Base-by-base conservation (phyloP, 331 rosid species). In the Quercus lobata region DNA sequence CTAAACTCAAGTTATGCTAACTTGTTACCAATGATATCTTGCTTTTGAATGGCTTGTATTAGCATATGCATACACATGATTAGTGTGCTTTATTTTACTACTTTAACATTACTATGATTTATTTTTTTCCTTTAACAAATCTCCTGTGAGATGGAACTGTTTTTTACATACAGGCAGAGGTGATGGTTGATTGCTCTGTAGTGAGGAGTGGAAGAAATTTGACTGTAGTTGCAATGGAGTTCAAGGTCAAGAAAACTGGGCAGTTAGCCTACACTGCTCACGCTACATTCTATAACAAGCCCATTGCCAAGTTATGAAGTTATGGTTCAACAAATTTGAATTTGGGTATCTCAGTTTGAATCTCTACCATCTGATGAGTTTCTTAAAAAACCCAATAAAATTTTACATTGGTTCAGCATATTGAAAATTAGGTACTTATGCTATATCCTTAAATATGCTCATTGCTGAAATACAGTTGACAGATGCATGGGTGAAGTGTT, bases 141-240 rank as follows among this genome's bases (percentile, higher is more conserved):
- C 37, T 18, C 7, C 53, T 17, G 19, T 63, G 24, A 29, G 24
- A 14, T 65, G 37, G 22, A 11, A 65, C 83, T 55, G 56, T 52
- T 74, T 75, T 32, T 41, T 32, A 63, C 10, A 55, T 66, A 58
- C 90, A 91, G 98, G 89, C 89, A 16, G 97, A 91, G 83, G 86
- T 92, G 78, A 74, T 71, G 34, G 89, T 84, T 70, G 83, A 86
- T 53, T 91, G 86, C 75, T 76, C 86, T 24, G 89, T 94, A 49
- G 86, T 91, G 71, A 91, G 89, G 82, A 79, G 84, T 37, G 97
- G 98, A 81, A 91, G 90, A 86, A 94, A 87, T 63, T 78, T 94
- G 79, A 86, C 89, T 1, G 88, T 87, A 18, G 81, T 94, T 44
- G 77, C 87, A 11, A 68, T 87, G 61, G 93, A 92, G 66, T 91